Base-by-base conservation (phyloP, 2,329 filamentous ascomycete genomes). In the Stemphylium lycopersici region DNA sequence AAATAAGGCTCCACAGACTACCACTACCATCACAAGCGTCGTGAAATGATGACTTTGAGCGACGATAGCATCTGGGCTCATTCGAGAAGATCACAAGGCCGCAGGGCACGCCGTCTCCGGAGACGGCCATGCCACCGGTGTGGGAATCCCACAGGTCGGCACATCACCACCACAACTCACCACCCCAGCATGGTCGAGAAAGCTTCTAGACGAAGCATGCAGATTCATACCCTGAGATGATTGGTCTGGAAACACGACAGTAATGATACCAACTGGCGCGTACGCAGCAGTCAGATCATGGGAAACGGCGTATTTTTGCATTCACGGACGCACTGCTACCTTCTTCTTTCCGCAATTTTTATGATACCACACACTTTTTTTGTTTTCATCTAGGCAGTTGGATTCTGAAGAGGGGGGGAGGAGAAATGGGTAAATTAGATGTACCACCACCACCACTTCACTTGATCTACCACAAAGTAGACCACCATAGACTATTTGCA, bases 11-110 rank as follows among this genome's bases (percentile, higher is more conserved):
- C 66, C 63, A 2, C 65, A 59, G 43, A 72, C 66, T 1, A 73
- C 67, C 2, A 74, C 71, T 5, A 74, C 70, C 2, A 76, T 75
- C 24, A 67, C 72, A 6, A 76, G 73, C 56, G 53, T 50, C 7
- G 53, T 51, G 51, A 60, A 58, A 42, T 66, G 58, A 54, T 51
- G 22, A 13, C 12, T 12, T 13, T 5, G 2, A 22, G 26, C 1
- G 6, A 11, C 8, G 26, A 29, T 6, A 37, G 51, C 22, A 6
- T 12, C 24, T 26, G 36, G 4, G 29, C 37, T 12, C 13, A 12
- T 16, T 36, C 24, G 26, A 32, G 41, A 24, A 20, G 10, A 51
- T 15, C 31, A 33, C 38, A 33, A 36, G 41, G 36, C 31, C 13
- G 41, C 36, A 46, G 47, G 36, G 20, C 41, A 31, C 26, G 26